A percentile compares a stretch with the other conserved stretches of the same genome.
Conservation (phyloP, 1,139 yeast species). For the Nematodospora anomalae region DNA sequence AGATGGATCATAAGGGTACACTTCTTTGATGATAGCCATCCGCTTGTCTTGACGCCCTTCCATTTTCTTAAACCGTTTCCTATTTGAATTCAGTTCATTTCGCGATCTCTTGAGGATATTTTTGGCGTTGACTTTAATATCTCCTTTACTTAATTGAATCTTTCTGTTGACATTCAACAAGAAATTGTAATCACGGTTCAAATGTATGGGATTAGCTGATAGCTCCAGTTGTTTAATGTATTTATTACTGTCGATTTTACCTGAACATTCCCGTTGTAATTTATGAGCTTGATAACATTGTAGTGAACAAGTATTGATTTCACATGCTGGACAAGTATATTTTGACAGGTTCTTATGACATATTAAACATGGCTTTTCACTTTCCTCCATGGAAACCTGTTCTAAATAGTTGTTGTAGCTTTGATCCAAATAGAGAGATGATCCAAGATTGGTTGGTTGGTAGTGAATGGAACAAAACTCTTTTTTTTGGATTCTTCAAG, state of each 20-base stretch:
- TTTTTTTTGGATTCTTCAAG: neutral
- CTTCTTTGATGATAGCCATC: constrained; percentile 20
- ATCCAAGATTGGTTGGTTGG: too few species aligned
- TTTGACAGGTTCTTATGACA: constrained; percentile 51
- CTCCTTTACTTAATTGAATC: constrained; percentile 52
- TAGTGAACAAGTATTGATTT: constrained; percentile 63
- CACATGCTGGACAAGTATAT: constrained; percentile 88
- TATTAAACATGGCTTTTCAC: constrained; percentile 39
- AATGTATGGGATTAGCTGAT: constrained; percentile 32
- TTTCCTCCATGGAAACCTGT: constrained; percentile 5
- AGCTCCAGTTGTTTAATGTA: constrained; percentile 52
- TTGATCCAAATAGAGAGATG: constrained; percentile 1
- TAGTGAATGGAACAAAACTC: constrained; percentile 1
- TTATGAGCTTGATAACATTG: constrained; percentile 75
- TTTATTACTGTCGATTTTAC: constrained; percentile 59
- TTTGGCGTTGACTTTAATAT: constrained; percentile 38
- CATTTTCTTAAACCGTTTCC: constrained; percentile 15
- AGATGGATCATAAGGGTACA: constrained; percentile 26
- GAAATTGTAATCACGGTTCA: constrained; percentile 85
- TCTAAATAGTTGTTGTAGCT: neutral
- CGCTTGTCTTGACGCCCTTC: constrained; percentile 27
- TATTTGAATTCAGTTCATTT: constrained; percentile 15
- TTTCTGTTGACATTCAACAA: constrained; percentile 60
- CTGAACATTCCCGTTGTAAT: constrained; percentile 60
- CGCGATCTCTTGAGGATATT: constrained; percentile 34